Conservation (phyloP, 352 stramenopile species). For the Pythium utonaiense region DNA sequence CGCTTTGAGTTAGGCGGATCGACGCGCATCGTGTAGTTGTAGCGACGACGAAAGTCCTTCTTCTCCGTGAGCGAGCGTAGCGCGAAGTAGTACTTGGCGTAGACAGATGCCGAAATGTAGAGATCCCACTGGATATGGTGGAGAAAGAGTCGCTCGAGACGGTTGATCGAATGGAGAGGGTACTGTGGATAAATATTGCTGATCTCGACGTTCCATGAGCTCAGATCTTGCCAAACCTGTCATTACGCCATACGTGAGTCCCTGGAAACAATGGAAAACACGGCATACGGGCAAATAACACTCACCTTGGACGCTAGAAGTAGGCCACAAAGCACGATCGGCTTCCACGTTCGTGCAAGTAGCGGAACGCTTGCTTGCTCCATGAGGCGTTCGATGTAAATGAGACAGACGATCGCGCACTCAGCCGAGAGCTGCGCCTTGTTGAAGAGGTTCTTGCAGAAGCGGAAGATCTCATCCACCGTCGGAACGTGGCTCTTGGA, state of each 20-base stretch:
- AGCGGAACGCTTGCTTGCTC: conserved; percentile 94
- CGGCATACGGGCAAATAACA: neutral
- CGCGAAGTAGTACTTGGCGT: conserved; percentile 99
- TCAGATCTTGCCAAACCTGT: conserved; percentile 97
- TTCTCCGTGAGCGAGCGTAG: conserved; percentile 91
- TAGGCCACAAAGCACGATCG: conserved; percentile 96
- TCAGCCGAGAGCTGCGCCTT: conserved; percentile 96
- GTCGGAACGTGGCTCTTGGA: conserved; percentile 81
- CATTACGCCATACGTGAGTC: neutral
- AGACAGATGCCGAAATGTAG: conserved; percentile 94
- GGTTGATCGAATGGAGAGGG: conserved; percentile 96
- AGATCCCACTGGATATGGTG: conserved; percentile 98
- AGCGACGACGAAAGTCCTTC: conserved; percentile 86
- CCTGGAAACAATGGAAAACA: neutral
- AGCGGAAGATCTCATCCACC: conserved; percentile 91
- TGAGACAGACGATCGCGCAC: conserved; percentile 98
- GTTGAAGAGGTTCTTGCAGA: conserved; percentile 95
- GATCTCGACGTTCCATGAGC: conserved; percentile 98
- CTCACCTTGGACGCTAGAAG: conserved; percentile 96
- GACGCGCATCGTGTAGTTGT: conserved; percentile 89
- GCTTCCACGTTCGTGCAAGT: conserved; percentile 94
- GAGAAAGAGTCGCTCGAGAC: conserved; percentile 95
- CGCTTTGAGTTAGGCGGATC: conserved; percentile 83
- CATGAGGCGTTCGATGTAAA: conserved; percentile 99
- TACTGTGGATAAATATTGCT: conserved; percentile 98